Conservation (phyloP, 495 filamentous ascomycete genomes). For the Trichocladium antarcticum region DNA sequence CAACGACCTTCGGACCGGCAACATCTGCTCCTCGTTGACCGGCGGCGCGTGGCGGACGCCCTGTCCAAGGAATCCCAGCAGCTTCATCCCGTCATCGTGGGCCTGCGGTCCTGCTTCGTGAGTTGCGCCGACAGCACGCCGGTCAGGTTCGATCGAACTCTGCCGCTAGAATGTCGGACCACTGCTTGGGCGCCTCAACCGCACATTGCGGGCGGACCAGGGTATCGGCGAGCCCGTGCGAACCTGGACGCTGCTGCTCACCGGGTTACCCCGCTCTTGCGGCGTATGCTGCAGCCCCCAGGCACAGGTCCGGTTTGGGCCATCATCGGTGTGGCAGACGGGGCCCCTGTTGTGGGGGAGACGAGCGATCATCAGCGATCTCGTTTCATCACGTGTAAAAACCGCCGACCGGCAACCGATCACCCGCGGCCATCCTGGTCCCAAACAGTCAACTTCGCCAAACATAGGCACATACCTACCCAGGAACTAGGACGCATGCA, state of each 20-base stretch:
- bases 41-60: slow-evolving; percentile 41
- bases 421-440: no score
- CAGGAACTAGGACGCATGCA: slow-evolving; percentile 40
- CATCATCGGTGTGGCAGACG: slow-evolving; percentile 27
- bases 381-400: no score
- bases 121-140: slow-evolving; percentile 31
- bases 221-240: slow-evolving; percentile 42
- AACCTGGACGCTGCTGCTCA: slow-evolving; percentile 44
- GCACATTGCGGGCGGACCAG: slow-evolving; percentile 41
- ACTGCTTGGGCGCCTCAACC: slow-evolving; percentile 47
- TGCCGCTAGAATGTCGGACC: slow-evolving; percentile 42
- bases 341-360: slow-evolving; percentile 8
- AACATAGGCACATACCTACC: slow-evolving; percentile 5
- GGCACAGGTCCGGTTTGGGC: slow-evolving; percentile 42
- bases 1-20: slow-evolving; percentile 34
- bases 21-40: slow-evolving; percentile 29
- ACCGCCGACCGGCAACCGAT: no score
- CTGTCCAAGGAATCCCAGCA: slow-evolving; percentile 37
- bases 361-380: no score
- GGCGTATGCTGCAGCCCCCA: slow-evolving; percentile 39
- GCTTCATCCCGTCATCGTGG: slow-evolving; percentile 36
- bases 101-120: slow-evolving; percentile 34
- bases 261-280: slow-evolving; percentile 41
- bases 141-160: slow-evolving; percentile 22
- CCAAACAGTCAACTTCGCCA: background rate